Percentiles rank a stretch among this genome's conserved stretches.
Conservation (phyloP, 1,139 yeast species). For the Nakaseomyces delphensis region DNA sequence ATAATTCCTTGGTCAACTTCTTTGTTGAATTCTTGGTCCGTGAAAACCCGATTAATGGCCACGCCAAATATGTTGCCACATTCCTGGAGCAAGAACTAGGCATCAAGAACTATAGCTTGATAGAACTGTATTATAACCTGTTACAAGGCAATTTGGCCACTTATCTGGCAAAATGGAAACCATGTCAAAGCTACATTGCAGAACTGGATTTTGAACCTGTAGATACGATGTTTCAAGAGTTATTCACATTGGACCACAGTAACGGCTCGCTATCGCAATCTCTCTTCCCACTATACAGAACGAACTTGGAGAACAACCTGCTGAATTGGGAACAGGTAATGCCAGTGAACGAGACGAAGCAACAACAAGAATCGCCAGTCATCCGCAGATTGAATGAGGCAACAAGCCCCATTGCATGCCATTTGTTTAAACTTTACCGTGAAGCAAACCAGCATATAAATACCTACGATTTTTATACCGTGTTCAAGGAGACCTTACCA, state of each 20-base stretch:
- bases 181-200: conserved; percentile 16
- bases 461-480: conserved; percentile 66
- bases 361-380: neutral
- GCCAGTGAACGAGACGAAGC: conserved; percentile 9
- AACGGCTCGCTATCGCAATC: conserved; percentile 29
- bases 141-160: conserved; percentile 21
- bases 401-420: conserved; percentile 46
- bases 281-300: conserved; percentile 26
- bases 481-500: conserved; percentile 53
- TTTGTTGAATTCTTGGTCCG: conserved; percentile 30
- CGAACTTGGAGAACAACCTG: conserved; percentile 29
- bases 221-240: conserved; percentile 29
- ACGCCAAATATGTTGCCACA: conserved; percentile 24
- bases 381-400: conserved; percentile 19
- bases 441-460: conserved; percentile 74
- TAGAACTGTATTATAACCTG: conserved; percentile 27
- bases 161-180: conserved; percentile 25
- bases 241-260: conserved; percentile 29
- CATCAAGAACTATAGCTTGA: conserved; percentile 25
- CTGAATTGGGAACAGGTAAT: conserved; percentile 24
- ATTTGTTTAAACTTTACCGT: conserved; percentile 59
- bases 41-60: conserved; percentile 31
- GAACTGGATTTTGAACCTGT: conserved; percentile 26
- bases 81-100: conserved; percentile 22
- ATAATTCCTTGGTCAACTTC: conserved; percentile 25